Percentiles rank a stretch among this genome's conserved stretches.
Evolutionary conservation across 1,284 basidiomycete species (phyloP).

Genomic region (Ustilago nuda): DNA sequence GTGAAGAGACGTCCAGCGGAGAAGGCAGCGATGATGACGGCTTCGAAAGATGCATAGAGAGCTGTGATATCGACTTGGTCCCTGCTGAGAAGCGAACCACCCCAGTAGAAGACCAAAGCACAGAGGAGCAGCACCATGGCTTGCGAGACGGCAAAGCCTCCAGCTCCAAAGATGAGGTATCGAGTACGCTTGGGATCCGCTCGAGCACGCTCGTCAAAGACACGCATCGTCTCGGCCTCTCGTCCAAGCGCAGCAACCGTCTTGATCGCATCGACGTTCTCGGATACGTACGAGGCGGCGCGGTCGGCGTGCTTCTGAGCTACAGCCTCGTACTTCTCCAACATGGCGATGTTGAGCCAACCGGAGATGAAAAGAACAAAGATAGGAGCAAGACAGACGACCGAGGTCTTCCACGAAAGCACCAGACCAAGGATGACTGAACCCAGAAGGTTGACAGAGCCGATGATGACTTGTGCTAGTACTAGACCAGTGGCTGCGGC

Average conservation of each 20-base stretch:
- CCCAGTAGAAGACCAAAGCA: slow-evolving; percentile 70
- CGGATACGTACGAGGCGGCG: slow-evolving; percentile 68
- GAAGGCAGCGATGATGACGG: slow-evolving; percentile 70
- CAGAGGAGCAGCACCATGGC: slow-evolving; percentile 67
- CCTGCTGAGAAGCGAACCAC: slow-evolving; percentile 61
- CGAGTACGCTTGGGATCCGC: slow-evolving; percentile 48
- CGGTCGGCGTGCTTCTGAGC: slow-evolving; percentile 61
- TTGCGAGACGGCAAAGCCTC: slow-evolving; percentile 68
- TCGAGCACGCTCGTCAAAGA: slow-evolving; percentile 58
- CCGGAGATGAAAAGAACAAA: slow-evolving; percentile 59
- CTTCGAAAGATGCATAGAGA: slow-evolving; percentile 69
- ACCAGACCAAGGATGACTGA: slow-evolving; percentile 69
- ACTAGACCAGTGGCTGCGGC: slow-evolving; percentile 70
- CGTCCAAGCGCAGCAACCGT: slow-evolving; percentile 70
- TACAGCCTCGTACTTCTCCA: slow-evolving; percentile 65
- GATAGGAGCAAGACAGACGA: slow-evolving; percentile 69
- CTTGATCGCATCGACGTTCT: slow-evolving; percentile 70
- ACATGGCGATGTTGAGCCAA: slow-evolving; percentile 67
- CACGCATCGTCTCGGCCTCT: slow-evolving; percentile 66
- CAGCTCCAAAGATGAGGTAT: slow-evolving; percentile 63
- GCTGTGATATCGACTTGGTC: slow-evolving; percentile 49
- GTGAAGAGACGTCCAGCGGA: slow-evolving; percentile 59
- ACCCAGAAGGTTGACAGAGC: slow-evolving; percentile 67
- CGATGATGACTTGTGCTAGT: slow-evolving; percentile 69
- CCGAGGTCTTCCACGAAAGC: slow-evolving; percentile 69